These are phyloP conservation scores for Capronia coronata DNA, from an alignment of 2,329 filamentous ascomycete species.

Conservation along the genomic window DNA sequence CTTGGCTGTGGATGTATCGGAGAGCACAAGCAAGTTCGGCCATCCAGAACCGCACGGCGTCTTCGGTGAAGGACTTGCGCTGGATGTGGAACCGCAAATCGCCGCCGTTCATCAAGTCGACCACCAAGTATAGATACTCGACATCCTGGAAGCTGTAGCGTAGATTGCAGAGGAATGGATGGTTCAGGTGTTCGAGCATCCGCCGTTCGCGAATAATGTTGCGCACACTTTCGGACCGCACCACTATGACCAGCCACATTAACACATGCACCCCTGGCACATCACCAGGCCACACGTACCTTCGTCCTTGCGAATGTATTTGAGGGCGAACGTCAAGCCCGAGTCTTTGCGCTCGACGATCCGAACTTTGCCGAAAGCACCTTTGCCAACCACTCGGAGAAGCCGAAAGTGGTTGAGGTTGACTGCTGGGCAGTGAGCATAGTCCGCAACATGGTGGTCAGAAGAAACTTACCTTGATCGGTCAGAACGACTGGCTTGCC, in stretches of 20 bases:
- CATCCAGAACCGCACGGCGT: slow-evolving; percentile 95
- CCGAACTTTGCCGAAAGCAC: slow-evolving; percentile 96
- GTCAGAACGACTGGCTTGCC: slow-evolving; percentile 88
- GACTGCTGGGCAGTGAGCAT: slow-evolving; percentile 48
- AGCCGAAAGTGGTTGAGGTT: slow-evolving; percentile 97
- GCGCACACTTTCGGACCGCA: slow-evolving; percentile 92
- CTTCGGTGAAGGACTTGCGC: slow-evolving; percentile 94
- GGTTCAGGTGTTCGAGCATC: slow-evolving; percentile 97
- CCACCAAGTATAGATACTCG: slow-evolving; percentile 97
- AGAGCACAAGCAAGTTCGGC: slow-evolving; percentile 87
- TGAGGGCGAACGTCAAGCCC: slow-evolving; percentile 85
- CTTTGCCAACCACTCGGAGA: slow-evolving; percentile 90
- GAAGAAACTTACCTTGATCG: slow-evolving; percentile 69
- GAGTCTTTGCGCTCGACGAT: slow-evolving; percentile 98
- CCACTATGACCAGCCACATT: slow-evolving; percentile 54
- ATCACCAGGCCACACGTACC: slow-evolving; percentile 48
- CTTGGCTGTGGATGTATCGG: slow-evolving; percentile 75
- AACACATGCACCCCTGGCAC: not conserved
- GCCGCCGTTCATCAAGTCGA: slow-evolving; percentile 96
- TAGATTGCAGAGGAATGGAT: slow-evolving; percentile 96
- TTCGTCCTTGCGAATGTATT: slow-evolving; percentile 99
- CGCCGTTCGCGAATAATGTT: slow-evolving; percentile 96
- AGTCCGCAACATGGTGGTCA: not conserved
- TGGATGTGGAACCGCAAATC: slow-evolving; percentile 97
- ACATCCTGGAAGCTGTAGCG: slow-evolving; percentile 99